Base-by-base conservation (phyloP, 202 grass and related monocot species). In the Saccharum hybrid region DNA sequence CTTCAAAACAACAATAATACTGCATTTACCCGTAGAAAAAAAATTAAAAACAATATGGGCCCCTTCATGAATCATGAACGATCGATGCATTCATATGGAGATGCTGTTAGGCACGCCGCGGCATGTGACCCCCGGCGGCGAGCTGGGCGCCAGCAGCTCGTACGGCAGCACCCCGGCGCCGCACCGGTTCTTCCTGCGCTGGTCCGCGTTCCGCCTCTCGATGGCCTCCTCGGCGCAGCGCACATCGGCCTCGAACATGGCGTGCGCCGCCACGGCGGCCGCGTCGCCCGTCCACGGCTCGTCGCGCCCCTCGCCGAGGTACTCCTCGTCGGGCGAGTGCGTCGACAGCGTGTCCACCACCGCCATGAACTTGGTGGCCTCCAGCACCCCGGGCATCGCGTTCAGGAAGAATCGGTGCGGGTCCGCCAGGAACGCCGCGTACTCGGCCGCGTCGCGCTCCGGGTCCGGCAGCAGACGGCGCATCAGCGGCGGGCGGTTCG, bases 301-400 rank as follows among this genome's bases (percentile, higher is more conserved):
- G 71, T 89, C 82, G 14, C 75, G 72, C 6, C 84, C 86, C 71
- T 94, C 93, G 46, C 96, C 96, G 28, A 99, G 83, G 86, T 99
- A 99, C 87, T 96, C 96, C 89, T 99, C 96, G 82, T 99, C 96
- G 57, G 96, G 93, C 7, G 96, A 99, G 87, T 99, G 96, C 68
- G 93, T 99, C 67, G 96, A 96, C 71, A 99, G 83, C 22, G 96
- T 99, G 84, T 99, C 96, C 66, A 90, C 96, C 71, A 99, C 96
- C 37, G 96, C 96, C 96, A 99, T 99, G 85, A 96, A 96, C 86
- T 96, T 96, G 70, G 93, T 99, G 62, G 96, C 96, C 91, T 96
- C 93, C 65, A 99, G 86, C 56, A 96, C 89, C 36, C 93, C 88
- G 8, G 96, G 93, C 90, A 91, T 89, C 60, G 96, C 89, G 81